Evolutionary conservation across 2,329 filamentous ascomycete species (phyloP), one percentile per base, ranked within the genome.

Genomic region (Beauveria bassiana): DNA sequence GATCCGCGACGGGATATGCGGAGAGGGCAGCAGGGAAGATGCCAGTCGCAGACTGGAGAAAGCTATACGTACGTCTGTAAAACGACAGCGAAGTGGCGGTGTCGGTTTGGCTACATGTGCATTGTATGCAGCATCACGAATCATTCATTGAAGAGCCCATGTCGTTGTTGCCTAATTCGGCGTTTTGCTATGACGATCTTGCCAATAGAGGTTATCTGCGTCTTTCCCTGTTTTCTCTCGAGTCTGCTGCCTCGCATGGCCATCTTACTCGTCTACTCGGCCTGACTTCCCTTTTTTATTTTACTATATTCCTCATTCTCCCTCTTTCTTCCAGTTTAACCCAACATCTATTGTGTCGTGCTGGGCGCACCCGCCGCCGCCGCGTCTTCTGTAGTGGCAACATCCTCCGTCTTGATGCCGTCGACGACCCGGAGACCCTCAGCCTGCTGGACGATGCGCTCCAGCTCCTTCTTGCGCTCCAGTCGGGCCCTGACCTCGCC

Each of bases 401-500:
- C 68, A 53, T 74, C 73, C 51, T 78, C 72, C 10, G 73, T 75
- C 68, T 78, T 77, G 66, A 80, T 75, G 43, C 79, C 79, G 64
- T 76, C 73, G 22, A 79, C 78, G 7, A 80, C 78, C 64, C 73
- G 74, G 46, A 80, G 70, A 26, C 78, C 78, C 66, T 77, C 77
- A 18, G 77, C 78, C 61, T 74, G 73, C 62, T 70, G 70, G 3
- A 75, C 74, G 64, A 80, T 71, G 22, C 73, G 70, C 61, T 81
- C 78, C 42, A 80, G 68, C 67, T 74, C 73, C 56, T 74, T 71
- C 68, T 78, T 79, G 62, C 76, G 72, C 61, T 73, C 70, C 55
- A 79, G 72, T 18, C 77, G 70, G 40, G 63, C 68, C 72, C 81
- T 84, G 47, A 92, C 79, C 73, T 91, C 88, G 14, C 77, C 72